Evolutionary conservation across 148 eudicot species (phyloP).

Genomic region (Chenopodium quinoa): DNA sequence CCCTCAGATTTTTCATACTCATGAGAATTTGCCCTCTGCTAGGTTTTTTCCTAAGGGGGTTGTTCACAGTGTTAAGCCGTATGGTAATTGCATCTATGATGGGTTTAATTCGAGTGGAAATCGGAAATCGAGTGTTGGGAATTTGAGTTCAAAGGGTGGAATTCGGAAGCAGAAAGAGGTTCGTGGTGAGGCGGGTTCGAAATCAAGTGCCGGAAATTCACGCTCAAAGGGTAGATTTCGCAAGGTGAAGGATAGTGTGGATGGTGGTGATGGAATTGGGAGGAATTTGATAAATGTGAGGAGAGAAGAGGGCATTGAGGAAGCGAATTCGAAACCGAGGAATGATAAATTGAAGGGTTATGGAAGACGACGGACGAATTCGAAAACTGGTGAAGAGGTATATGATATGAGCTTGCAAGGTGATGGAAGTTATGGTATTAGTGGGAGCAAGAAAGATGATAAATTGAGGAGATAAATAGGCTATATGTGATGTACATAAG

Average conservation of each 20-base stretch:
- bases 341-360: neutral
- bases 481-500: neutral
- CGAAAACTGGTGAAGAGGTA: conserved; percentile 32
- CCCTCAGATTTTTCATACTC: conserved; percentile 61
- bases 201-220: conserved; percentile 8
- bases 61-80: conserved; percentile 77
- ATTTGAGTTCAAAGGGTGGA: neutral
- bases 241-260: neutral
- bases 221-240: conserved; percentile 26
- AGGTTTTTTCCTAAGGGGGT: conserved; percentile 90
- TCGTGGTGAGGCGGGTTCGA: neutral
- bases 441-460: conserved; percentile 14
- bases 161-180: neutral
- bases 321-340: neutral
- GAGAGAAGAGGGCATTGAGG: neutral
- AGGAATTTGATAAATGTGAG: conserved; percentile 11
- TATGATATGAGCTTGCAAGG: conserved; percentile 61
- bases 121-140: neutral
- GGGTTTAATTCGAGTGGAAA: neutral
- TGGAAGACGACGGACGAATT: neutral
- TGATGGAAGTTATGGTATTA: conserved; percentile 68
- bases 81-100: conserved; percentile 33
- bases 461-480: neutral
- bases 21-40: conserved; percentile 58
- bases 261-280: conserved; percentile 18